Evolutionary conservation across 23 red algal genomes (phyloP).

Genomic region (Porphyridium purpureum): DNA sequence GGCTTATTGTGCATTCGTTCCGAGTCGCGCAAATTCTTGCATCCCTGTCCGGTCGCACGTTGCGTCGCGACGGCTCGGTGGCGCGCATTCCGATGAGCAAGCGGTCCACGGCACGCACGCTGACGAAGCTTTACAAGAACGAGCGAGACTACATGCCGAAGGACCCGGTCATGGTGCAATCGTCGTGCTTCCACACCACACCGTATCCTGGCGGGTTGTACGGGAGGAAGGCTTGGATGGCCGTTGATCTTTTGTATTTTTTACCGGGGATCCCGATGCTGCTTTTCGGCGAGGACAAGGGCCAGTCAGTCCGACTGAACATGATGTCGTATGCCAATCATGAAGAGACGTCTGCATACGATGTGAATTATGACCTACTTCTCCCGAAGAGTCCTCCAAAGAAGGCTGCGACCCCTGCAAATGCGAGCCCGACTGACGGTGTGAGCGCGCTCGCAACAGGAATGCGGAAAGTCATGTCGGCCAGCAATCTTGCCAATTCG

Average conservation of each 20-base stretch:
- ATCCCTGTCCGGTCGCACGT: constrained; percentile 75
- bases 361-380: constrained; percentile 83
- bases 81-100: constrained; percentile 31
- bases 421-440: no score
- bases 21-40: constrained; percentile 79
- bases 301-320: constrained; percentile 59
- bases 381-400: constrained; percentile 81
- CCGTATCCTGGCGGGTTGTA: constrained; percentile 86
- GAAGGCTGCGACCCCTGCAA: neutral
- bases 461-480: no score
- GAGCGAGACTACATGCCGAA: constrained; percentile 55
- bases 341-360: constrained; percentile 70
- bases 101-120: constrained; percentile 47
- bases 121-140: constrained; percentile 66
- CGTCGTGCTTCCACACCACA: constrained; percentile 77
- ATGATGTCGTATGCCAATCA: constrained; percentile 38
- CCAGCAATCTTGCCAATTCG: no score
- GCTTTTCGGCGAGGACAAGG: constrained; percentile 64
- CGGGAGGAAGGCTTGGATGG: constrained; percentile 80
- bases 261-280: constrained; percentile 80
- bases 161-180: constrained; percentile 64
- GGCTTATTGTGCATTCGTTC: constrained; percentile 62
- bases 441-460: no score
- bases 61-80: constrained; percentile 87
- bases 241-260: constrained; percentile 84